These are phyloP conservation scores for Pyropia haitanensis DNA, from an alignment of 23 red algal genomes.

Conservation along the genomic window DNA sequence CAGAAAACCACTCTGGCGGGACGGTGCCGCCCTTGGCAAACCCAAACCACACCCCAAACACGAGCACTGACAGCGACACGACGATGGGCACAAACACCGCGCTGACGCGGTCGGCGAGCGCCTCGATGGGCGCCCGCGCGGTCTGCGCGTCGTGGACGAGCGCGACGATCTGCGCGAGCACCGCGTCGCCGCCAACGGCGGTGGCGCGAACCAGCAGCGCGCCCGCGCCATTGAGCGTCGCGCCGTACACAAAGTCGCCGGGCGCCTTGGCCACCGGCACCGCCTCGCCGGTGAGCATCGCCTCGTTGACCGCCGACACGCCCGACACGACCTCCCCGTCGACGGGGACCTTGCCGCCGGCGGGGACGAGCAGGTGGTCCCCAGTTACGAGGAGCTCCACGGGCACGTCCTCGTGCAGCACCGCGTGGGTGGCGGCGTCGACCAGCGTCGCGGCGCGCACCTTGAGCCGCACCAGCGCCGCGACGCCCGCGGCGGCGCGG, in stretches of 20 bases:
- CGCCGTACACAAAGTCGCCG: constrained; percentile 64
- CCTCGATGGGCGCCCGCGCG: constrained; percentile 62
- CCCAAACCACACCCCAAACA: constrained; percentile 58
- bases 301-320: constrained; percentile 61
- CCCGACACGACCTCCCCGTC: constrained; percentile 78
- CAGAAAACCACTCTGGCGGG: constrained; percentile 59
- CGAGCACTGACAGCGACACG: constrained; percentile 36
- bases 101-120: constrained; percentile 67
- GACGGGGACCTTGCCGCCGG: constrained; percentile 61
- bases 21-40: constrained; percentile 31
- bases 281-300: constrained; percentile 95
- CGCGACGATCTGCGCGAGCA: constrained; percentile 76
- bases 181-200: constrained; percentile 43
- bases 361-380: constrained; percentile 61
- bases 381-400: constrained; percentile 54
- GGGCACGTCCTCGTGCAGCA: constrained; percentile 32
- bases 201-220: constrained; percentile 63
- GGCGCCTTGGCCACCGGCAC: constrained; percentile 57
- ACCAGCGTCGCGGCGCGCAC: constrained; percentile 43
- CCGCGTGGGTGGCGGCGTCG: constrained; percentile 18
- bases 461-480: constrained; percentile 29
- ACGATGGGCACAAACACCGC: constrained; percentile 87
- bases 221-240: constrained; percentile 57
- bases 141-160: constrained; percentile 88
- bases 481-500: constrained; percentile 58